Base-by-base conservation (phyloP, 495 filamentous ascomycete genomes). In the Cercophora samala region DNA sequence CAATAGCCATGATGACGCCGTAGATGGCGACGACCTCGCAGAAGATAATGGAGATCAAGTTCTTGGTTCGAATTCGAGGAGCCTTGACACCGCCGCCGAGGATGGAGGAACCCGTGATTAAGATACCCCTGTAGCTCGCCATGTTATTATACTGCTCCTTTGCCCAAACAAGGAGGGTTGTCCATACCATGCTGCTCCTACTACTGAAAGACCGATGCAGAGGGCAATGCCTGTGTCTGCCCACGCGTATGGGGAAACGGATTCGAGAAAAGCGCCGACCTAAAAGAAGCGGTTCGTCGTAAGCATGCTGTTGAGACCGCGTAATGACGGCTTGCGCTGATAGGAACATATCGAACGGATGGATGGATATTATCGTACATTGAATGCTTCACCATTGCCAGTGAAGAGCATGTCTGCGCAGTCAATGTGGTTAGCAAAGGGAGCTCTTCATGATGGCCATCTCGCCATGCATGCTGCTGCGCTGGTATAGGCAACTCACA, bases 11-110 rank as follows among this genome's bases (percentile, higher is more conserved):
- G 80, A 99, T 99, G 73, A 99, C 93, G 73, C 96, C 96, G 84
- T 99, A 99, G 77, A 99, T 99, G 74, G 96, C 96, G 68, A 99
- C 96, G 70, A 98, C 96, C 81, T 99, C 96, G 82, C 96, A 99
- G 85, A 99, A 99, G 82, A 99, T 97, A 82, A 99, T 98, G 71
- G 96, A 98, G 75, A 99, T 97, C 67, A 99, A 78, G 81, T 98
- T 99, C 87, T 99, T 99, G 63, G 96, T 99, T 71, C 94, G 90
- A 76, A 99, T 98, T 70, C 95, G 88, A 21, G 95, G 96, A 26
- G 96, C 95, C 72, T 89, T 91, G 76, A 99, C 96, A 80, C 96
- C 96, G 68, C 91, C 96, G 67, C 96, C 96, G 68, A 99, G 84
- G 76, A 99, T 99, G 60, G 93, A 97, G n/a, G 93, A 96, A 72